Base-by-base conservation (phyloP, 345 rosid genomes). In the Cochlearia excelsa region DNA sequence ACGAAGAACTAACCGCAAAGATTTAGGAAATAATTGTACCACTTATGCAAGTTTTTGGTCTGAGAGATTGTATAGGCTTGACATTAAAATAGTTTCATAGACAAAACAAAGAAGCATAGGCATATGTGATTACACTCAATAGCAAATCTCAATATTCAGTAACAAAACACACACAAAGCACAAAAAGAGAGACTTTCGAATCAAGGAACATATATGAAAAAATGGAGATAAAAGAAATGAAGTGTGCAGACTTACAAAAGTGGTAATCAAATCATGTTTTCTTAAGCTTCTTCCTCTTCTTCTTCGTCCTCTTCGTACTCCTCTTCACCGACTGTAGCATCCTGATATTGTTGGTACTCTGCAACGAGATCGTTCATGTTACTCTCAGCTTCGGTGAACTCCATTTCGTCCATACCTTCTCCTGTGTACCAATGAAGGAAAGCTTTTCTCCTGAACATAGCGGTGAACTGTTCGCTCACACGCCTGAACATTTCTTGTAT, bases 391-490 rank as follows among this genome's bases (percentile, higher is more conserved):
- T 67, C 71, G 2, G 71, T 67, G 54, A 67, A 67, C 45, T 67
- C 71, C 71, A 67, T 67, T 53, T 67, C 71, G 38, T 67, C 71
- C 71, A 67, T 67, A n/a, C 71, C 71, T 46, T 67, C 71, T n/a
- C 71, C 71, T 4, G 71, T 67, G 65, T 67, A 67, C 71, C 71
- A 67, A 43, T 67, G 71, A 23, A 67, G 42, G 65, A 67, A 67
- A 67, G 71, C 71, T 27, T 67, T 67, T 53, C 71, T 59, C 65
- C 71, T 67, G 59, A 67, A 67, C 71, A 67, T 67, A 42, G 71
- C 71, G 4, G 71, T 67, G 59, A 67, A 67, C 59, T 67, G 71
- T 30, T 67, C 71, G 23, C 71, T 67, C 44, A 67, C 71, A 28
- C 71, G 65, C 64, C 71, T 67, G 59, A 67, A 67, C 71, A 67